Percentiles rank a stretch among this genome's conserved stretches.
Conservation (phyloP, 495 filamentous ascomycete genomes). For the Saxophila tyrrhenica region DNA sequence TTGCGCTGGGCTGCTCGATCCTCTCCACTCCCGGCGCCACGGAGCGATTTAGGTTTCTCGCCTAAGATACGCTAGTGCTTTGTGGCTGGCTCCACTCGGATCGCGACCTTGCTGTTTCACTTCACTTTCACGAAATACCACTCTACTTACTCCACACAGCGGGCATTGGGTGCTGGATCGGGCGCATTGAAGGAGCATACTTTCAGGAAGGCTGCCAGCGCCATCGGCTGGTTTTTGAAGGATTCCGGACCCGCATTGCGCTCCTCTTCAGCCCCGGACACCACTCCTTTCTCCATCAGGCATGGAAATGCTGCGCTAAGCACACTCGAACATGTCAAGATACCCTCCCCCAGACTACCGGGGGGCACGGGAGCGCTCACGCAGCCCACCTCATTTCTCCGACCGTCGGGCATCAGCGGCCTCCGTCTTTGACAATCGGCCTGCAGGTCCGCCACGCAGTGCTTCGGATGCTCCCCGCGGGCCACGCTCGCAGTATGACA, state of each 20-base stretch:
- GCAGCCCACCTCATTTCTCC: slow-evolving; percentile 41
- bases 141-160: too few relatives aligned
- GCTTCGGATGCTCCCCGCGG: slow-evolving; percentile 34
- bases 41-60: not conserved
- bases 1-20: too few relatives aligned
- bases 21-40: too few relatives aligned
- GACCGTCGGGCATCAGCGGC: slow-evolving; percentile 37
- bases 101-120: not conserved
- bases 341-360: slow-evolving; percentile 27
- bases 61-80: not conserved
- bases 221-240: too few relatives aligned
- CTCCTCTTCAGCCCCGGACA: too few relatives aligned
- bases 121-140: not conserved
- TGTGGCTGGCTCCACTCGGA: not conserved
- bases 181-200: too few relatives aligned
- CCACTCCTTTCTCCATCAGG: not conserved
- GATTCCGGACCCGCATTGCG: too few relatives aligned
- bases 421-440: slow-evolving; percentile 21
- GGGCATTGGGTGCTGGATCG: too few relatives aligned
- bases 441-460: slow-evolving; percentile 6
- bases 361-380: slow-evolving; percentile 49
- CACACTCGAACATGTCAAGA: slow-evolving; percentile 15
- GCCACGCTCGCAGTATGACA: slow-evolving; percentile 28
- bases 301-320: slow-evolving; percentile 5
- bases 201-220: too few relatives aligned